Evolutionary conservation across 139 green algal species (phyloP), one percentile per base, ranked within the genome.

Genomic region (Volvox reticuliferus): DNA sequence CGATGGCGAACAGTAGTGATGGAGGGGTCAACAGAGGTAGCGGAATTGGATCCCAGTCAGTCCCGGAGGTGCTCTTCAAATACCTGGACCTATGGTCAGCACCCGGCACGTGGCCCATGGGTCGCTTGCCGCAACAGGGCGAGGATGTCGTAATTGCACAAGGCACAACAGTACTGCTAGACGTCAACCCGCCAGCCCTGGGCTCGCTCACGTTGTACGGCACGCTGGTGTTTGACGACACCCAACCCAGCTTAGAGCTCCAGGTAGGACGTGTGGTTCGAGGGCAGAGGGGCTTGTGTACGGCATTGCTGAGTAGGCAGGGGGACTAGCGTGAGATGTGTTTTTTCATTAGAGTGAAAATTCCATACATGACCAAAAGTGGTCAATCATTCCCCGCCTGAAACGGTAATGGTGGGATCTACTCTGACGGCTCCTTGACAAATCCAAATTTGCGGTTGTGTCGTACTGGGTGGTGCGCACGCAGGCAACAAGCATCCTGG

Each of bases 401-500:
- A n/a, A n/a, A n/a, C n/a, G n/a, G 9, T 5, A 55, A 55, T 55
- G 44, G 44, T 9, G 44, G 5, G 44, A 14, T 55, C 44, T 55
- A 55, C 9, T 55, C 44, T 5, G 44, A 55, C 9, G 5, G 44
- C 44, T 9, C 9, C 44, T 55, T 55, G 9, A 5, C 44, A 55
- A 55, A 55, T 55, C 44, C 44, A 55, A 55, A 55, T 55, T 55
- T 55, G 44, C 9, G 44, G 5, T 14, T 55, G 44, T 55, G 44
- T 55, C 44, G 44, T 55, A 55, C 44, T 55, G 44, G 44, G 9
- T 55, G n/a, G 44, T 55, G 44, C 18, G 2, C 2, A 22, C 79
- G 17, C 32, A 94, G 67, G 93, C 92, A 14, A 71, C 26, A 22
- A 93, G 91, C 55, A 88, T 94, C n/a, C 82, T 94, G 69, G 32